Conservation (phyloP, 2,329 filamentous ascomycete genomes). For the Hymenoscyphus scutula region DNA sequence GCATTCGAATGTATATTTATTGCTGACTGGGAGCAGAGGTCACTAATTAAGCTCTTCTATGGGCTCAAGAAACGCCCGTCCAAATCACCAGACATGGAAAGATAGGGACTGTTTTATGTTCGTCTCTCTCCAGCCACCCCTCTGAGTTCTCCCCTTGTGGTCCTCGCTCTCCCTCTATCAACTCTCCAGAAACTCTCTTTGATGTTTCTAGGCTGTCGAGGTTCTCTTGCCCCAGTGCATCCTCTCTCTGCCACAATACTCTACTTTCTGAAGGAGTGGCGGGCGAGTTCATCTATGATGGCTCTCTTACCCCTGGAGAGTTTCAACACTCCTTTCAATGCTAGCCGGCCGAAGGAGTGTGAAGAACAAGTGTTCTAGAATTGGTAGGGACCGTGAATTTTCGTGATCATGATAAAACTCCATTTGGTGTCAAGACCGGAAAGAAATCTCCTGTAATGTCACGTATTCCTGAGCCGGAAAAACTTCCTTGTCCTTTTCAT, state of each 20-base stretch:
- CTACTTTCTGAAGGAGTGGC: neutral
- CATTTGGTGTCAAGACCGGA: neutral
- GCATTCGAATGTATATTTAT: neutral
- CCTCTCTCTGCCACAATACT: neutral
- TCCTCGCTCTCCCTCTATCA: neutral
- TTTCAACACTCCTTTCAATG: neutral
- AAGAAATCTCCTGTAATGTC: neutral
- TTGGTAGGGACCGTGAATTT: neutral
- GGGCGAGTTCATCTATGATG: neutral
- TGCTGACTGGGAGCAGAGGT: slow-evolving; percentile 1
- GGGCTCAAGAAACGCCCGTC: neutral
- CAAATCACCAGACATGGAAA: neutral
- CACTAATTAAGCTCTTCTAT: neutral
- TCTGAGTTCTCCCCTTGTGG: neutral
- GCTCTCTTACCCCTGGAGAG: neutral
- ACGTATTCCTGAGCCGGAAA: neutral
- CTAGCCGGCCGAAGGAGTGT: neutral
- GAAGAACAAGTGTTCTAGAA: neutral
- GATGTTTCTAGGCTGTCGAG: neutral
- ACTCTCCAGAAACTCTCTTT: neutral
- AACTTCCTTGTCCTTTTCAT: neutral
- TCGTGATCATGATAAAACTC: neutral
- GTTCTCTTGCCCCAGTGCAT: neutral
- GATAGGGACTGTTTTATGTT: neutral
- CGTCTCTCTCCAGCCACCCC: neutral